Base-by-base conservation (phyloP, 768 basidiomycete genomes). In the Kondoa subrosea region DNA sequence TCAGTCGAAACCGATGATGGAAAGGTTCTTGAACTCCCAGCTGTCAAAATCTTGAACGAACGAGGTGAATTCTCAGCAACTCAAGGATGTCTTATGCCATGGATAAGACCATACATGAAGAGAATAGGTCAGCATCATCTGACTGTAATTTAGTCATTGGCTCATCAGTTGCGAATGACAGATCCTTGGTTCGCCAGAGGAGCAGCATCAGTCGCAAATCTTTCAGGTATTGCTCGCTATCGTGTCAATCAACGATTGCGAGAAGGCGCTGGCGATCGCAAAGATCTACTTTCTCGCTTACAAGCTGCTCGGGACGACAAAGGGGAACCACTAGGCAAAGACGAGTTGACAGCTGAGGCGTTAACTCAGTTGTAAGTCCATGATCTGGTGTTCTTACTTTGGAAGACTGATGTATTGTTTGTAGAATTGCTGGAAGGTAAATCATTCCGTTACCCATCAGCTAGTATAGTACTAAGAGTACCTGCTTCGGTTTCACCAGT, bases 11-110 rank as follows among this genome's bases (percentile, higher is more conserved):
- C 63, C 8, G 73, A 74, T 29, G 67, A 70, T 60, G 74, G 75
- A 29, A 57, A 67, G 3, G 85, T 84, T 34, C 69, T 80, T 16
- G 78, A 84, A 71, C 84, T 91, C 57, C 87, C 89, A 2, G 91
- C 89, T 17, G 72, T 75, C 25, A 66, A 72, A 73, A 90, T 92
- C 71, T 81, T 93, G 59, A 91, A 92, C 76, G 85, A 86, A 66
- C 85, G 90, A 26, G 90, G 90, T 69, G 89, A 89, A 75, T 91
- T 82, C 77, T 87, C 87, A 2, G 88, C 88, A 69, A 84, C 88
- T 0, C 84, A 90, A 80, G 90, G 89, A 15, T 84, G 83, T 12
- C 79, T 91, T 17, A 87, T 88, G 0, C 80, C 83, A 1, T 83
- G 80, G 78, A 84, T 86, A 81, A 82, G 77, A 56, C 73, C 72